Conservation (phyloP, 1,284 basidiomycete genomes). For the Sanguinoderma infundibulare region DNA sequence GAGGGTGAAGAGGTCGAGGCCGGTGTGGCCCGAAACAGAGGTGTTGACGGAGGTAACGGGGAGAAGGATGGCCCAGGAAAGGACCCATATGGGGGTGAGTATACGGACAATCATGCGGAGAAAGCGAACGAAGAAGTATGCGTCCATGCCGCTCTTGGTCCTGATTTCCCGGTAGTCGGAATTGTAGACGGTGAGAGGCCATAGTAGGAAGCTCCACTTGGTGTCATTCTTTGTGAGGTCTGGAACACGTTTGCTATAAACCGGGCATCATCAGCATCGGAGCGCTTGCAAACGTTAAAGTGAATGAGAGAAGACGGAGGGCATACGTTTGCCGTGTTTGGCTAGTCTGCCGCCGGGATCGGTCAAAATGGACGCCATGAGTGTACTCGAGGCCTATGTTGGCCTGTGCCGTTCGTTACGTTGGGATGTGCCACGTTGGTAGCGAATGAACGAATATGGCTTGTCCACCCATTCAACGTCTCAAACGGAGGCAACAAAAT, state of each 20-base stretch:
- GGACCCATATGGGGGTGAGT: constrained; percentile 82
- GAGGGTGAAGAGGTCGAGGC: constrained; percentile 80
- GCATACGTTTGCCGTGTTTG: not conserved
- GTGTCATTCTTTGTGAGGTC: constrained; percentile 41
- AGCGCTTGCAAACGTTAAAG: not conserved
- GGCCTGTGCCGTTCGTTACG: too few species aligned
- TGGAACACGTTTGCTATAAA: constrained; percentile 55
- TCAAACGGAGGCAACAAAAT: not conserved
- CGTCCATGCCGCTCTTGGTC: constrained; percentile 87
- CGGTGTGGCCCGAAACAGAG: constrained; percentile 49
- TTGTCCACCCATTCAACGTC: not conserved
- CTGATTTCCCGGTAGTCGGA: constrained; percentile 66
- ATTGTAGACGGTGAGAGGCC: constrained; percentile 63
- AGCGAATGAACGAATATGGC: not conserved
- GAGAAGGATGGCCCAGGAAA: constrained; percentile 74
- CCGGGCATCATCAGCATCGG: not conserved
- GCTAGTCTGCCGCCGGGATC: not conserved
- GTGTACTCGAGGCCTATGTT: too few species aligned
- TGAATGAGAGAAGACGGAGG: not conserved
- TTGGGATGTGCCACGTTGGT: too few species aligned
- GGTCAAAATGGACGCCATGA: too few species aligned
- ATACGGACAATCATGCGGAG: constrained; percentile 82
- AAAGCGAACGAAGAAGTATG: constrained; percentile 93
- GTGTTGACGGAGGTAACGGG: constrained; percentile 70
- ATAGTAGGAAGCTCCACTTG: constrained; percentile 46